phyloP scores from a whole-genome alignment of 2,329 filamentous ascomycete genomes.

The Magnaporthiopsis incrustans region DNA sequence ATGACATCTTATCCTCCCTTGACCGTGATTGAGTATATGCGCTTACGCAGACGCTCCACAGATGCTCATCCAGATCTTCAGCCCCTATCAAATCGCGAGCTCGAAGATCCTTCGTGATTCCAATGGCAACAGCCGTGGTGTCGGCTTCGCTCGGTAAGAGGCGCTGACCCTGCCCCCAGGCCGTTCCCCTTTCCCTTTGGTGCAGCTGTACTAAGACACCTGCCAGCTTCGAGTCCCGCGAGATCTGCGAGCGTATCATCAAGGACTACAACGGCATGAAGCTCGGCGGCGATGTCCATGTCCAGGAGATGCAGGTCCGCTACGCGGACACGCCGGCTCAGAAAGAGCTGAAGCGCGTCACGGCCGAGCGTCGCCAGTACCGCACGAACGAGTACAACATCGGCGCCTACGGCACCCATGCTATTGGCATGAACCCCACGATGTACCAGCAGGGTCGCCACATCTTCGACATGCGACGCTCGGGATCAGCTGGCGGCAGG shows the following conservation, averaged over 20 bases:
- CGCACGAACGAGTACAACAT: conserved; percentile 92
- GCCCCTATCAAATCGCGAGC: conserved; percentile 76
- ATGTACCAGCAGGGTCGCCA: conserved; percentile 30
- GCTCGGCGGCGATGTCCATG: conserved; percentile 62
- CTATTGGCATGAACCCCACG: conserved; percentile 47
- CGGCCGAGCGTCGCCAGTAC: conserved; percentile 89
- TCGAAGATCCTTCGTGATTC: conserved; percentile 91
- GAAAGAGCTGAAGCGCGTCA: conserved; percentile 94
- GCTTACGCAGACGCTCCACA: conserved; percentile 24
- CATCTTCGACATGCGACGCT: conserved; percentile 26
- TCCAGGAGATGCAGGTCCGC: conserved; percentile 79
- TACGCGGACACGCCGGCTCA: conserved; percentile 96
- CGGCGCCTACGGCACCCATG: conserved; percentile 56
- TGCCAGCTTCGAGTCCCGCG: conserved; percentile 75
- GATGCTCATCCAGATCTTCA: conserved; percentile 73
- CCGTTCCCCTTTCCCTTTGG: neutral
- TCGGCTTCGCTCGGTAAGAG: conserved; percentile 87
- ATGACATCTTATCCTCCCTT: conserved; percentile 22
- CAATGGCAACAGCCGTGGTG: conserved; percentile 88
- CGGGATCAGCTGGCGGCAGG: conserved; percentile 10
- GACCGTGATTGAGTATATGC: conserved; percentile 3
- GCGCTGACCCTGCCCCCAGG: conserved; percentile 2
- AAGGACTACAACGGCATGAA: conserved; percentile 73
- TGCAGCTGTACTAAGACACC: conserved; percentile 15
- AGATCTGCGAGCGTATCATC: conserved; percentile 86